Evolutionary conservation across 1,284 basidiomycete genomes (phyloP).

Genomic region (Abortiporus biennis): DNA sequence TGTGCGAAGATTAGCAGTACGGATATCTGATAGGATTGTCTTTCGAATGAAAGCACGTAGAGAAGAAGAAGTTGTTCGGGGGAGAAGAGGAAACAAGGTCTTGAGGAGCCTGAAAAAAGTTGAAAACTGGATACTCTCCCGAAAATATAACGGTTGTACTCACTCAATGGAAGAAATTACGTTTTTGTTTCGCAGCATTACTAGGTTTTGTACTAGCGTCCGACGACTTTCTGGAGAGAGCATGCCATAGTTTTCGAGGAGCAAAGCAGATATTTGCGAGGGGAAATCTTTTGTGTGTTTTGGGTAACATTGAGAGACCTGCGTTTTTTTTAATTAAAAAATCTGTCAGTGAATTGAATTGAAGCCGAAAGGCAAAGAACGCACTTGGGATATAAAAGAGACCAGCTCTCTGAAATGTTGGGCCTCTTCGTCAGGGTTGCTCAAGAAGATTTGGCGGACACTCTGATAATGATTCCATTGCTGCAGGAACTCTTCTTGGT

Average conservation of each 20-base stretch:
- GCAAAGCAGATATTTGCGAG: slow-evolving; percentile 65
- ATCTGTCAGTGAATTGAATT: slow-evolving; percentile 6
- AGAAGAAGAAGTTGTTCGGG: slow-evolving; percentile 81
- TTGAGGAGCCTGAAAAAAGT: slow-evolving; percentile 66
- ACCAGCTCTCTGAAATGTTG: slow-evolving; percentile 83
- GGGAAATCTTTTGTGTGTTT: slow-evolving; percentile 82
- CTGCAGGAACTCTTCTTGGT: slow-evolving; percentile 96
- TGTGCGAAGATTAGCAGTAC: slow-evolving; percentile 82
- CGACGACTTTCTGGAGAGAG: slow-evolving; percentile 77
- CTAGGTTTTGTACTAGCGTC: slow-evolving; percentile 82
- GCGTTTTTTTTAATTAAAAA: slow-evolving; percentile 7
- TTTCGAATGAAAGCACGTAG: slow-evolving; percentile 87
- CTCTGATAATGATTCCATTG: slow-evolving; percentile 98
- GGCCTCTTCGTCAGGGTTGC: slow-evolving; percentile 75
- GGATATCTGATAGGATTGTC: slow-evolving; percentile 94
- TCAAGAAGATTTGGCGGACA: slow-evolving; percentile 78
- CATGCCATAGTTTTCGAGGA: slow-evolving; percentile 71
- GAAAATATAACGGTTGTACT: slow-evolving; percentile 27
- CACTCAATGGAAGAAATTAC: slow-evolving; percentile 91
- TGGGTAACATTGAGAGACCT: slow-evolving; percentile 90
- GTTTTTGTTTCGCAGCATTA: slow-evolving; percentile 90
- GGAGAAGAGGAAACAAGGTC: slow-evolving; percentile 89
- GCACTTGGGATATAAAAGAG: slow-evolving; percentile 78
- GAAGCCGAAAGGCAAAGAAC: too few relatives aligned
- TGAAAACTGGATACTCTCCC: slow-evolving; percentile 3